Evolutionary conservation across 345 rosid genomes (phyloP), one percentile per base, ranked within the genome.

Genomic region (Melastoma malabathricum): DNA sequence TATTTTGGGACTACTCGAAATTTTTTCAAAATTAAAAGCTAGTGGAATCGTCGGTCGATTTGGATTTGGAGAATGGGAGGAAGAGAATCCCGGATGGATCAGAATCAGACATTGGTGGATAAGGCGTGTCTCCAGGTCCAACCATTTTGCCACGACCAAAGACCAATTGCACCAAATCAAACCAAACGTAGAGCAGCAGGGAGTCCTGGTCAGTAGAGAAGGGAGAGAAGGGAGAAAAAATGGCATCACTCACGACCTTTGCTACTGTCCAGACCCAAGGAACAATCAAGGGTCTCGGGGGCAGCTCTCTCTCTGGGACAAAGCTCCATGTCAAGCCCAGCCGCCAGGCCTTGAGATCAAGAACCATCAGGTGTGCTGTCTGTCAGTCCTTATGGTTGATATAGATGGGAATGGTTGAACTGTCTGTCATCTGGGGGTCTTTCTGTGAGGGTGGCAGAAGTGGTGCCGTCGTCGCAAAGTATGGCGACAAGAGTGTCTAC

Each of bases 401-500:
- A 22, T 13, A 43, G 13, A 10, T 17, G 1, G 16, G 1, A 10
- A 15, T 19, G 19, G 10, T 51, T 3, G 54, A 51, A 14, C n/a
- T 45, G 15, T 7, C 6, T 15, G 14, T 15, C 8, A 7, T 20
- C 38, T n/a, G 41, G 12, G 2, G 12, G 10, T 15, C 15, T 0
- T 9, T 27, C 17, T 43, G 50, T 18, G 45, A 20, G 10, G 41
- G 10, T 34, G 12, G 41, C 12, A 82, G 95, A 65, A 57, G 59
- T 50, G 83, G 87, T 50, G 80, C 77, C 25, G 87, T 82, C 48
- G 84, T 80, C 59, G 98, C 96, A 1, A 84, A 86, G 74, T 86
- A 92, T 64, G 95, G 98, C 47, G 96, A 92, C 59, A 92, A 84
- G 83, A 92, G 95, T 70, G 84, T 92, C 2, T 92, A 92, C 82